phyloP scores from a whole-genome alignment of 306 rosid genomes.

The Lablab purpureus region DNA sequence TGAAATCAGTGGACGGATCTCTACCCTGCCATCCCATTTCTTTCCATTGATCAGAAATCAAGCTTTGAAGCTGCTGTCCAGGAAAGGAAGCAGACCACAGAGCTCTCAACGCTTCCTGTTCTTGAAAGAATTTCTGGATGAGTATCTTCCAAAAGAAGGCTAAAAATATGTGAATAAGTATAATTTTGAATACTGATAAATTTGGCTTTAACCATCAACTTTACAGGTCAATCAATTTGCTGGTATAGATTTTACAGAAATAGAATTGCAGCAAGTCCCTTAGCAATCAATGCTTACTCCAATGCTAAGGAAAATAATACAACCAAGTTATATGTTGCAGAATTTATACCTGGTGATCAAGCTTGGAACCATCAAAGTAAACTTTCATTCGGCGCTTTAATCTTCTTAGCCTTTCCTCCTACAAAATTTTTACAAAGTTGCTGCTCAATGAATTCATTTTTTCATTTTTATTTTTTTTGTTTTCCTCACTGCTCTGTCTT shows the following conservation, averaged over 20 bases:
- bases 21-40: constrained; percentile 99
- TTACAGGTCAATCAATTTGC: constrained; percentile 5
- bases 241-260: not conserved
- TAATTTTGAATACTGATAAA: not conserved
- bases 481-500: not conserved
- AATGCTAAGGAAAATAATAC: constrained; percentile 23
- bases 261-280: constrained; percentile 14
- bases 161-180: constrained; percentile 11
- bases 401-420: constrained; percentile 77
- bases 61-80: constrained; percentile 72
- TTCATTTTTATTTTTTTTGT: not conserved
- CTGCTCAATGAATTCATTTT: constrained; percentile 16
- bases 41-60: constrained; percentile 96
- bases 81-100: constrained; percentile 86
- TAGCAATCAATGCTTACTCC: constrained; percentile 1
- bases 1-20: constrained; percentile 96
- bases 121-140: constrained; percentile 42
- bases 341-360: constrained; percentile 75
- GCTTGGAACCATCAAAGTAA: constrained; percentile 73
- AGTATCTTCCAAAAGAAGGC: constrained; percentile 36
- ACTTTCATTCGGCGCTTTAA: constrained; percentile 74
- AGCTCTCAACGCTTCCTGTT: constrained; percentile 85
- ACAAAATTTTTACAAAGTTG: constrained; percentile 38
- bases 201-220: not conserved
- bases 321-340: constrained; percentile 1